Evolutionary conservation across 169 alveolate genomes (phyloP).

Genomic region (Plasmodium malariae): DNA sequence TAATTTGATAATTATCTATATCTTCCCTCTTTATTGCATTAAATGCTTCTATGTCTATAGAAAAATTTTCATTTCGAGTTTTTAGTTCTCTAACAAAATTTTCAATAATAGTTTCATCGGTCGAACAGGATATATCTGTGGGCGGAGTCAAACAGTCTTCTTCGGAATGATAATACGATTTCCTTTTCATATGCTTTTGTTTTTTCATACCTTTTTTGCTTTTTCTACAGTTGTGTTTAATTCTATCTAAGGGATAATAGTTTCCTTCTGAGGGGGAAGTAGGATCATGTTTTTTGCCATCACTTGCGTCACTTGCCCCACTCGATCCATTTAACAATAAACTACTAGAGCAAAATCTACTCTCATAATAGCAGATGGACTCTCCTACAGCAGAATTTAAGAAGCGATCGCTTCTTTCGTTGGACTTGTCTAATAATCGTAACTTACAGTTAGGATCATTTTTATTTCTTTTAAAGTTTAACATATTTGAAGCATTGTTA

Average conservation of each 20-base stretch:
- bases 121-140: conserved; percentile 8
- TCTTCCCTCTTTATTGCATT: background rate
- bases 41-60: conserved; percentile 12
- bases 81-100: conserved; percentile 28
- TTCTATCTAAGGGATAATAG: background rate
- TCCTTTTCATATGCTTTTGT: background rate
- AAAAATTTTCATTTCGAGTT: conserved; percentile 30
- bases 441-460: background rate
- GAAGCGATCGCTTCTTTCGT: background rate
- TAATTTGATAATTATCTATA: background rate
- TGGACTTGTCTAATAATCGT: background rate
- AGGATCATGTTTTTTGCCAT: background rate
- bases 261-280: background rate
- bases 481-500: no score
- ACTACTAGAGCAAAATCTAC: background rate
- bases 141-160: background rate
- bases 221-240: background rate
- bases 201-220: background rate
- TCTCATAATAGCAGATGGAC: no score
- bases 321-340: background rate
- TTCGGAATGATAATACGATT: background rate
- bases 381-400: background rate
- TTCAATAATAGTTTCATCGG: conserved; percentile 19
- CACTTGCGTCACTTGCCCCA: background rate
- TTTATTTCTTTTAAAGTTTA: background rate